phyloP scores from a whole-genome alignment of 2,329 filamentous ascomycete species.

The Blumeria graminis region DNA sequence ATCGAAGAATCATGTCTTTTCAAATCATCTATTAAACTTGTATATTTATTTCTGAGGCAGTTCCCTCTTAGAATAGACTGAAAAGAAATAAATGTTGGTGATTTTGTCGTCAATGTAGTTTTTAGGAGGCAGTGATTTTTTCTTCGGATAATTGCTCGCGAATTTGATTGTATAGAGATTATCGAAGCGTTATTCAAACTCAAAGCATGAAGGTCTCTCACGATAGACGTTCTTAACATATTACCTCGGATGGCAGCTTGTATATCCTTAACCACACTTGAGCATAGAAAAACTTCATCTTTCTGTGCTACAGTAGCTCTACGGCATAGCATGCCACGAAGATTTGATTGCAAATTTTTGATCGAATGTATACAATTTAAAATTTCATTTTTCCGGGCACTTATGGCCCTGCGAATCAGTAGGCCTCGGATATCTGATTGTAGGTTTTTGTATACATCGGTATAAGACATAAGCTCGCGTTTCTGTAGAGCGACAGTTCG shows the following conservation, averaged over 20 bases:
- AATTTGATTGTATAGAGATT: slow-evolving; percentile 37
- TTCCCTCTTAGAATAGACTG: slow-evolving; percentile 20
- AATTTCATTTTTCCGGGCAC: slow-evolving; percentile 36
- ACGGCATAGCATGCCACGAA: slow-evolving; percentile 42
- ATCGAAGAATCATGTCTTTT: slow-evolving; percentile 21
- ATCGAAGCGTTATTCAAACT: slow-evolving; percentile 25
- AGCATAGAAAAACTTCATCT: slow-evolving; percentile 26
- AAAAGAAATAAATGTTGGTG: slow-evolving; percentile 25
- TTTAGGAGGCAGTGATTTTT: slow-evolving; percentile 26
- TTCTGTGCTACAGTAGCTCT: slow-evolving; percentile 30
- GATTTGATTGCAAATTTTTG: slow-evolving; percentile 35
- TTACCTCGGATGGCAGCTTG: slow-evolving; percentile 42
- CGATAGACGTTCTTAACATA: not conserved
- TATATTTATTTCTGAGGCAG: slow-evolving; percentile 21
- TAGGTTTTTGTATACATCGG: slow-evolving; percentile 25
- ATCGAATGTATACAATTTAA: slow-evolving; percentile 32
- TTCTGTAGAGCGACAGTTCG: not conserved
- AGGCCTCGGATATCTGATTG: slow-evolving; percentile 62
- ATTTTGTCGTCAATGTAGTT: slow-evolving; percentile 25
- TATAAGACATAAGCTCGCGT: not conserved
- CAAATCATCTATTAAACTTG: slow-evolving; percentile 25
- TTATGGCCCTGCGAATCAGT: slow-evolving; percentile 39
- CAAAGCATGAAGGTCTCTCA: not conserved
- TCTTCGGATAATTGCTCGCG: slow-evolving; percentile 36
- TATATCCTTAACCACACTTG: slow-evolving; percentile 29